Percentiles rank a stretch among this genome's conserved stretches.
phyloP scores from a whole-genome alignment of 345 rosid genomes.

The Eucalyptus regnans region DNA sequence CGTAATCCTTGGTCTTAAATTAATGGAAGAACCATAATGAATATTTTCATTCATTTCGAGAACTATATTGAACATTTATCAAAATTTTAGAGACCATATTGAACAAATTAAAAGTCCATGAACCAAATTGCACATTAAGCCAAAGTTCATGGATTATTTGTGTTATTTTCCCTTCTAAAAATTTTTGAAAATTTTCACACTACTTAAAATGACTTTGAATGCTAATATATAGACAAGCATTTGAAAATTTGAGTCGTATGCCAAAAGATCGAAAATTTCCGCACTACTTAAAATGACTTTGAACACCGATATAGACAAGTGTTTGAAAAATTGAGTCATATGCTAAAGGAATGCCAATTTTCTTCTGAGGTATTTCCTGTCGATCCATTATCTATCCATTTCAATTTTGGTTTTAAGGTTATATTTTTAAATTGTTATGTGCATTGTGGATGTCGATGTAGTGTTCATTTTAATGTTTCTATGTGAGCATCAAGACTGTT shows the following conservation, averaged over 20 bases:
- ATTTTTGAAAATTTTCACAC: background rate
- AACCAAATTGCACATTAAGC: too few relatives aligned
- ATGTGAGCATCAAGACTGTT: background rate
- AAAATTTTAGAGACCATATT: too few relatives aligned
- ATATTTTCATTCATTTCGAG: too few relatives aligned
- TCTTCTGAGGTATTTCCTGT: background rate
- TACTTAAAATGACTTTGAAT: background rate
- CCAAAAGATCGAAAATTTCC: background rate
- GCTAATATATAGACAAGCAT: background rate
- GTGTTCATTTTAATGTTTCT: background rate
- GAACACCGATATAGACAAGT: background rate
- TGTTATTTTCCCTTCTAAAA: too few relatives aligned
- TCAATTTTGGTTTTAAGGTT: background rate
- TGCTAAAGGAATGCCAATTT: background rate
- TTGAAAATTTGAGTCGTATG: background rate
- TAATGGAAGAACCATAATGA: too few relatives aligned
- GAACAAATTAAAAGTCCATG: too few relatives aligned
- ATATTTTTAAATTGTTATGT: background rate
- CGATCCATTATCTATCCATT: background rate
- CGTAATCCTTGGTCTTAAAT: accelerated
- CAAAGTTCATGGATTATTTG: too few relatives aligned
- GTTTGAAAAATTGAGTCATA: background rate
- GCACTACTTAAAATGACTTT: background rate
- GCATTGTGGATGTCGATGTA: background rate
- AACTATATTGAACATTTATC: accelerated